These are phyloP conservation scores for Pyrrhoderma noxium DNA, from an alignment of 1,284 basidiomycete species.

Conservation along the genomic window DNA sequence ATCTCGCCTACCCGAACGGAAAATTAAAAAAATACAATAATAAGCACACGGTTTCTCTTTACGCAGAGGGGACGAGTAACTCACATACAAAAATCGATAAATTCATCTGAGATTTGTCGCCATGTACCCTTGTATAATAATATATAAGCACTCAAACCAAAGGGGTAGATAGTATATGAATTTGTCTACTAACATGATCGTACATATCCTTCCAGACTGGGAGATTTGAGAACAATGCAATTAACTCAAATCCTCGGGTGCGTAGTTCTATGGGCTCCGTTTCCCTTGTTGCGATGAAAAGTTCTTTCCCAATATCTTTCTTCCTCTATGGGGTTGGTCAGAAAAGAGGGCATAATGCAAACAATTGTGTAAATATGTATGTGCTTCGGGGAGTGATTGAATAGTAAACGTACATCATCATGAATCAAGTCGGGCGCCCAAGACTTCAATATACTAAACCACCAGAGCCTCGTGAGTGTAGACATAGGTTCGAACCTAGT, in stretches of 20 bases:
- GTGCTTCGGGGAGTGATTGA: no score
- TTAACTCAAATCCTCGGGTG: constrained; percentile 5
- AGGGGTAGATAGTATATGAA: not conserved
- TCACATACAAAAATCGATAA: constrained; percentile 12
- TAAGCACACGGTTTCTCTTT: not conserved
- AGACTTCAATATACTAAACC: constrained; percentile 9
- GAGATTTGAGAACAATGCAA: constrained; percentile 11
- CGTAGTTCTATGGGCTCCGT: not conserved
- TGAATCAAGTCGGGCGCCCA: constrained; percentile 8
- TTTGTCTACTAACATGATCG: constrained; percentile 8
- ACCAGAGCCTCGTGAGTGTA: constrained; percentile 7
- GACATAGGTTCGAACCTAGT: constrained; percentile 4
- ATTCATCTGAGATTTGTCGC: constrained; percentile 3
- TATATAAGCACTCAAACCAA: no score
- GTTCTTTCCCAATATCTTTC: not conserved
- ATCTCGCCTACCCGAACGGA: constrained; percentile 2
- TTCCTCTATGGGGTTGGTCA: constrained; percentile 1
- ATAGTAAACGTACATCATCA: not conserved
- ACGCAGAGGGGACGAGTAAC: no score
- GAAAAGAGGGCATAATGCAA: not conserved
- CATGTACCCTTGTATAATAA: constrained; percentile 2
- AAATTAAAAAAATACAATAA: not conserved
- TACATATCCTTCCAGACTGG: constrained; percentile 14
- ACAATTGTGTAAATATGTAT: not conserved
- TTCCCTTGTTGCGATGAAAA: not conserved